Evolutionary conservation across 2,329 filamentous ascomycete species (phyloP), one percentile per base, ranked within the genome.

Genomic region (Blumeria graminis): DNA sequence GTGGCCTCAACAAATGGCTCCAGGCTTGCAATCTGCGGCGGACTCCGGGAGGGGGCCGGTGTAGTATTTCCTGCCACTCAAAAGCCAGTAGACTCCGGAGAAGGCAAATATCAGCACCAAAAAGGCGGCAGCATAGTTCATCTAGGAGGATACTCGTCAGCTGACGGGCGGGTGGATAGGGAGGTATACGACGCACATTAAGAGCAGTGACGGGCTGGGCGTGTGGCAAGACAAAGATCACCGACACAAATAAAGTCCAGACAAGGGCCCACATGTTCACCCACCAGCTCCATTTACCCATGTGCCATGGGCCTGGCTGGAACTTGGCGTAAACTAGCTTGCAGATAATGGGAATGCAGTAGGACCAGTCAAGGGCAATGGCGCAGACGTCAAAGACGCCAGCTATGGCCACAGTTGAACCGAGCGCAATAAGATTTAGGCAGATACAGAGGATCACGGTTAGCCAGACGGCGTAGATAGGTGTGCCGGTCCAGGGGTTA

Each of bases 401-500:
- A 4, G 68, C 60, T 58, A 76, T 76, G 57, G 73, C 72, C 33
- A 72, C 71, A 63, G 76, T 75, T 33, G 71, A 75, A 48, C 74
- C 76, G 6, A 80, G 71, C 46, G 72, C 76, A 62, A 79, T 77
- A 59, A 79, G 68, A 65, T 78, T 78, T 68, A 80, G 76, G 54
- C 70, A 67, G 59, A 77, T 72, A 66, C 74, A 78, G 58, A 71
- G 74, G 61, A 73, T 66, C 34, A 74, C 69, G 56, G 71, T 74
- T 56, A 78, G 70, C 76, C 76, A 79, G 53, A 81, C 73, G 5
- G 77, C 77, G 61, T 80, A 79, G 13, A 72, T 71, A 0, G 78
- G 78, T 59, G 80, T 76, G 55, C 76, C 77, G 13, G 75, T 77
- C 28, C 72, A 68, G 8, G 71, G 65, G 8, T 69, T 69, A 1